Percentiles rank a stretch among this genome's conserved stretches.
Evolutionary conservation across 2,329 filamentous ascomycete species (phyloP).

Genomic region (Xylaria sp.): DNA sequence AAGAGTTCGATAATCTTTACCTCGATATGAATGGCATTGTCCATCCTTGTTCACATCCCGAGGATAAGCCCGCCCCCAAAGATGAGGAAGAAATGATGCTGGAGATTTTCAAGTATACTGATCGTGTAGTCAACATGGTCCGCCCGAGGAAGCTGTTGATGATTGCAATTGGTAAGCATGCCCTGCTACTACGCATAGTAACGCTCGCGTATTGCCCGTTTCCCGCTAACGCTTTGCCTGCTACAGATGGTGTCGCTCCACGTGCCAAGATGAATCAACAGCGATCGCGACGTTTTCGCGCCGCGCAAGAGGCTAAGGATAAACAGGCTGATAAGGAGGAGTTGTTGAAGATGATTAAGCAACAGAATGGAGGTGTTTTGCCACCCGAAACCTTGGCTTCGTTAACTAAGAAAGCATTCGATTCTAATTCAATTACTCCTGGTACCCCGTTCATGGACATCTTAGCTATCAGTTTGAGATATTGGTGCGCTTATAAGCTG

Average conservation of each 20-base stretch:
- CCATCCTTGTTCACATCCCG: slow-evolving; percentile 96
- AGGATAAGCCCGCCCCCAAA: slow-evolving; percentile 86
- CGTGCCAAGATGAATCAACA: slow-evolving; percentile 99
- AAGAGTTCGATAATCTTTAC: slow-evolving; percentile 97
- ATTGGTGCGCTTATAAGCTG: slow-evolving; percentile 97
- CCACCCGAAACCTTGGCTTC: slow-evolving; percentile 66
- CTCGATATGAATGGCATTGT: slow-evolving; percentile 99
- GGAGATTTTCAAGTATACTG: slow-evolving; percentile 98
- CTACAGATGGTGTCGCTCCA: slow-evolving; percentile 87
- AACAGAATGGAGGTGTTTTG: slow-evolving; percentile 71
- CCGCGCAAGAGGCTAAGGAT: slow-evolving; percentile 91
- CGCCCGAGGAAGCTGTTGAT: slow-evolving; percentile 93
- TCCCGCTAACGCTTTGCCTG: slow-evolving; percentile 8
- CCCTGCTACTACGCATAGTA: slow-evolving; percentile 16
- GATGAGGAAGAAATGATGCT: slow-evolving; percentile 99
- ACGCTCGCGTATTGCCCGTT: not conserved
- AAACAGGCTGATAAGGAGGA: slow-evolving; percentile 92
- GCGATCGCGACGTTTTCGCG: slow-evolving; percentile 91
- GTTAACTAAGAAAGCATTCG: slow-evolving; percentile 87
- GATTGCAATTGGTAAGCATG: slow-evolving; percentile 89
- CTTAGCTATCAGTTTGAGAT: slow-evolving; percentile 84
- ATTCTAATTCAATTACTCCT: slow-evolving; percentile 85
- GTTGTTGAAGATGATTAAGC: slow-evolving; percentile 81
- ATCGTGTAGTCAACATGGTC: slow-evolving; percentile 98
- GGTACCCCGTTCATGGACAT: slow-evolving; percentile 99